These are phyloP conservation scores for Cladobotryum mycophilum DNA, from an alignment of 2,329 filamentous ascomycete genomes.

Conservation along the genomic window DNA sequence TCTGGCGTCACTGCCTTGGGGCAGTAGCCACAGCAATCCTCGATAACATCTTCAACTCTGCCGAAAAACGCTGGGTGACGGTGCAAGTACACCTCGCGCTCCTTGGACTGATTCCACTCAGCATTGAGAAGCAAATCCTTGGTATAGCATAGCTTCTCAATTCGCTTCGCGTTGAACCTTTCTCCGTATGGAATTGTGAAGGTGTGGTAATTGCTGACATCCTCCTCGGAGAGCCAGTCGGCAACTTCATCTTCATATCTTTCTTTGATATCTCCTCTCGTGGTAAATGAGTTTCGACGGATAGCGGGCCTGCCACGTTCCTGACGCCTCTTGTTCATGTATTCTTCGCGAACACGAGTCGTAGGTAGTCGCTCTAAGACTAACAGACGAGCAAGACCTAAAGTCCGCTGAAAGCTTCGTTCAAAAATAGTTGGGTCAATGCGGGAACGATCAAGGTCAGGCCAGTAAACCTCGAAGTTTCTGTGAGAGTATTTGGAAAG, in stretches of 20 bases:
- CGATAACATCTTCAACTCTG: constrained; percentile 63
- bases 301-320: constrained; percentile 64
- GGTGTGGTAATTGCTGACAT: constrained; percentile 73
- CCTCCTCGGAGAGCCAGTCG: constrained; percentile 73
- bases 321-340: constrained; percentile 60
- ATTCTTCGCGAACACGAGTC: constrained; percentile 59
- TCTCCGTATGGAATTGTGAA: constrained; percentile 65
- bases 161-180: constrained; percentile 58
- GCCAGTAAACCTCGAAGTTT: constrained; percentile 80
- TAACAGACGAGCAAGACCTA: constrained; percentile 71
- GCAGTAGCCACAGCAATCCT: constrained; percentile 78
- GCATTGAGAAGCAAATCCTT: constrained; percentile 78
- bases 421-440: constrained; percentile 86
- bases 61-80: constrained; percentile 84
- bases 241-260: constrained; percentile 72
- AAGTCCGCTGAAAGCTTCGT: constrained; percentile 66
- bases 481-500: constrained; percentile 79
- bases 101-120: constrained; percentile 75
- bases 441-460: constrained; percentile 63
- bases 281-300: constrained; percentile 34
- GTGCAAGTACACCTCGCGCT: constrained; percentile 71
- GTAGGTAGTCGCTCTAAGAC: constrained; percentile 75
- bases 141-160: constrained; percentile 76
- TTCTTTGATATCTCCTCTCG: constrained; percentile 69
- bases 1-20: constrained; percentile 63